Evolutionary conservation across 192 early-diverging fungal species (phyloP), one percentile per base, ranked within the genome.

Genomic region (Spinellus fusiger): DNA sequence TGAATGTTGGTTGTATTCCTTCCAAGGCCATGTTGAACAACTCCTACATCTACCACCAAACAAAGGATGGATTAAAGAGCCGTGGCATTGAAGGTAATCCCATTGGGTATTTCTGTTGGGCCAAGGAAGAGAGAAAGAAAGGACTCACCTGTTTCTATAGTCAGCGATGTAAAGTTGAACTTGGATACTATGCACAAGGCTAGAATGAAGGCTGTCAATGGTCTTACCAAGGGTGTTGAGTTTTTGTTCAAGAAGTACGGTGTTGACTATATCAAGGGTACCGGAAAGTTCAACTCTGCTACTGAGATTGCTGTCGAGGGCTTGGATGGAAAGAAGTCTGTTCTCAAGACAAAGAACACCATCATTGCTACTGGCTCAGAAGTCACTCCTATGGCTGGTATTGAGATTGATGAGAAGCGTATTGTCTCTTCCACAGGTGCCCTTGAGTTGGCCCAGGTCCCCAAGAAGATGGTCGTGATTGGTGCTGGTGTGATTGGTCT

Each of bases 1-100:
- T 99, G 70, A 99, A 99, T 73, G 94, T 98, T 49, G 97, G 97
- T 33, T 98, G 95, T 82, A 98, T 98, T 76, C 96, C 96, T 40
- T 98, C 96, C 58, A 98, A 98, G 82, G 93, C 96, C 48, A 87
- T 98, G 72, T 84, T 98, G 66, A 86, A 98, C 87, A 97, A 98
- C 86, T 94, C 96, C 34, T 94, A 98, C 83, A 80, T 96, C 54
- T 95, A 89, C 78, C 94, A 98, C 75, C 79, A 89, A 72, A 89
- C 96, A 37, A 75, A 90, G 69, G 93, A 98, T 70, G 90, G 92
- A 31, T 90, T 97, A 66, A 85, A 84, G 71, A 82, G 86, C 70
- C 89, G 96, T 64, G 96, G 96, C 65, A 98, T 98, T 65, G 89
- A 95, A 60, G 80, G 87, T 86, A 72, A 59, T 3, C 10, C 10